Percentiles rank a stretch among this genome's conserved stretches.
Evolutionary conservation across 2,329 filamentous ascomycete genomes (phyloP).

Genomic region (Drechmeria coniospora): DNA sequence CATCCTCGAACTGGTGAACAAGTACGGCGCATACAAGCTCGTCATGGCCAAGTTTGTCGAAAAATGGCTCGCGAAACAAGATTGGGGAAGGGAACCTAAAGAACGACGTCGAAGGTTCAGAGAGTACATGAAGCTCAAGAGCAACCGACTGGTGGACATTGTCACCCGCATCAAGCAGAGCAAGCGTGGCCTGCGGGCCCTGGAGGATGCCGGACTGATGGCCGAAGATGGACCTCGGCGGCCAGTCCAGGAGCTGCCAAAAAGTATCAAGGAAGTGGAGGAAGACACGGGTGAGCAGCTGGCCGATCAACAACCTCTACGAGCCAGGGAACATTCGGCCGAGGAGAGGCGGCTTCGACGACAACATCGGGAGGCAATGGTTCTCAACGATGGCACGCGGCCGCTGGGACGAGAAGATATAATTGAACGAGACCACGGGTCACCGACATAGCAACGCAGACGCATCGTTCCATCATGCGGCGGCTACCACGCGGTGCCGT

Average conservation of each 20-base stretch:
- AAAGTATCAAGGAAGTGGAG: conserved; percentile 18
- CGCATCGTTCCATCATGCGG: too few relatives aligned
- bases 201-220: conserved; percentile 33
- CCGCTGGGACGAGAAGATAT: conserved; percentile 64
- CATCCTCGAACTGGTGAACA: conserved; percentile 40
- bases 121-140: conserved; percentile 31
- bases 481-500: too few relatives aligned
- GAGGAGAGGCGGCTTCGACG: conserved; percentile 61
- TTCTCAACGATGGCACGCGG: conserved; percentile 71
- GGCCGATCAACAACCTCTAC: conserved; percentile 13
- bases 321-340: conserved; percentile 34
- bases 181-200: conserved; percentile 33
- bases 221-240: conserved; percentile 17
- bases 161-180: conserved; percentile 32
- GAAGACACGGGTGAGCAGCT: conserved; percentile 11
- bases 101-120: conserved; percentile 39
- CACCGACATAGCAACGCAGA: conserved; percentile 13
- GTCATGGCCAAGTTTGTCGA: conserved; percentile 51
- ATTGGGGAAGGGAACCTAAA: conserved; percentile 44
- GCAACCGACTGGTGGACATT: conserved; percentile 37
- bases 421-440: conserved; percentile 46
- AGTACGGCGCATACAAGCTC: conserved; percentile 40
- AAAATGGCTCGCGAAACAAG: conserved; percentile 59
- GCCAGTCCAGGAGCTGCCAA: conserved; percentile 14
- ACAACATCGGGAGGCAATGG: conserved; percentile 74